Evolutionary conservation across 2,329 filamentous ascomycete genomes (phyloP), one percentile per base, ranked within the genome.

Genomic region (Fusarium torulosum): DNA sequence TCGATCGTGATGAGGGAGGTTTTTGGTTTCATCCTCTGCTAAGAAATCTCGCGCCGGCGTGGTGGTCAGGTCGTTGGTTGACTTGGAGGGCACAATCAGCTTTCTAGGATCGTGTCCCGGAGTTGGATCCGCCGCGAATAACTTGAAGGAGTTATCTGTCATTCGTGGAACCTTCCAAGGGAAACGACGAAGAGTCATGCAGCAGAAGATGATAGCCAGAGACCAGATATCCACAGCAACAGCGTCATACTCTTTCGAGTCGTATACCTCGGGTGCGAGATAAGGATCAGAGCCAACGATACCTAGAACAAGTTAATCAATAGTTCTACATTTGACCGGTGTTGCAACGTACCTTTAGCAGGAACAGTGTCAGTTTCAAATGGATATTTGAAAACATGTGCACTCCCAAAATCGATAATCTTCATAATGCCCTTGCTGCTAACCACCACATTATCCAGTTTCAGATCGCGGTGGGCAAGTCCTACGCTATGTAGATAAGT

Each of bases 361-460:
- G 76, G 71, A 20, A 80, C 79, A 9, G 74, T 76, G 42, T 72
- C 93, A 69, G 90, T 94, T 80, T 99, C 96, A 75, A 99, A 98
- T 0, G 96, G 96, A 83, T 99, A 99, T 74, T 92, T 90, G 82
- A 97, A 99, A 40, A 99, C 95, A 70, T 96, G 94, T 1, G 96
- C 95, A 80, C 94, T 98, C 25, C 96, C 96, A 79, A 99, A 99
- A 78, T 99, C 96, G 74, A 99, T 99, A 68, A 99, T 92, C 80
- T 99, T 99, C 94, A 99, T 97, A 73, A 99, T 98, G 3, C 96
- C 96, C 74, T 91, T 88, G 75, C 97, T 92, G 75, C 94, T 98
- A 61, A 99, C 94, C 27, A 99, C 96, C 20, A 99, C 96, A 72
- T 99, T 99, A 81, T 99, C 96, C 72, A 99, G 81, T 80, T 99